Base-by-base conservation (phyloP, 2,329 filamentous ascomycete genomes). In the Trichocomaceae sp. region DNA sequence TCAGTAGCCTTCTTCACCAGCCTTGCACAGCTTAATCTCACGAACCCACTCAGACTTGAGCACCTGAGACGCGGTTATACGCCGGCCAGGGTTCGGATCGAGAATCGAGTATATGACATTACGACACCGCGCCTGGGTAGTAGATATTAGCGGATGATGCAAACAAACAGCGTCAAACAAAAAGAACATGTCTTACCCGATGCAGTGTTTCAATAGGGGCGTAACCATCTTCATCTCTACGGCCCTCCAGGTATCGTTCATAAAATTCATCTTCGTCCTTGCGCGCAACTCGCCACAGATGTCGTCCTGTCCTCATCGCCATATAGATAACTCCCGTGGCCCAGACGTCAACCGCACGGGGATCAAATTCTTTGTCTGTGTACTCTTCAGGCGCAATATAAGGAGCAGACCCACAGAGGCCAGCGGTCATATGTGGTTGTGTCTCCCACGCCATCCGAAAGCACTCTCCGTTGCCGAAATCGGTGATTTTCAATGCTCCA, bases 391-490 rank as follows among this genome's bases (percentile, higher is more conserved):
- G 93, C 1, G 93, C 89, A 62, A 99, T 99, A 68, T 99, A 99
- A 0, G 93, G 93, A 20, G 92, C 93, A 13, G 91, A 96, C 41
- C 93, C 93, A 71, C 93, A 99, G 12, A 99, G 83, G 44, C 93
- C 93, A 41, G 90, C 92, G 3, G 95, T 96, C 91, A 97, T 96
- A 72, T 97, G 93, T 19, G 93, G 87, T 71, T 97, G 91, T 52
- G 90, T 93, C 72, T 99, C 93, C 93, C 93, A 99, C 2, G 93
- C 93, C 92, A 97, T 97, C 54, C 93, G 87, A 81, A 99, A 99
- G 73, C 93, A 99, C 73, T 99, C 93, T 65, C 93, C 93, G 64
- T 99, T 99, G 59, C 93, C 93, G 64, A 99, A 99, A 70, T 99
- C 93, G 26, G 93, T 97, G 61, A 99, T 99, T 68, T 99, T 99